Evolutionary conservation across 805 yeast genomes (phyloP).

Genomic region (Metschnikowia corniflorae): DNA sequence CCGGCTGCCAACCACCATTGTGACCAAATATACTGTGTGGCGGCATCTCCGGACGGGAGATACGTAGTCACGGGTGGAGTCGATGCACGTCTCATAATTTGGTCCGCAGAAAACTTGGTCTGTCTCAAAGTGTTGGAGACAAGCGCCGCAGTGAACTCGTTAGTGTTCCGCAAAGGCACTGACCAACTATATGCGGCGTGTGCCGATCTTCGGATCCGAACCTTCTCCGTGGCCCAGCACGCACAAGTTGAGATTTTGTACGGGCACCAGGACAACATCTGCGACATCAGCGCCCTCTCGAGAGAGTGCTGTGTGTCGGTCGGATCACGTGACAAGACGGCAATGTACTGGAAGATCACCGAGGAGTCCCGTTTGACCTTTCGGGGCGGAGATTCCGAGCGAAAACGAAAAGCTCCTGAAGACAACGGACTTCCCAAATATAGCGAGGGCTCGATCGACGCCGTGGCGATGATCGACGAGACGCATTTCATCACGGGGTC

Average conservation of each 20-base stretch:
- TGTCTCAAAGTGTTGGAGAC: conserved; percentile 77
- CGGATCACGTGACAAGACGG: conserved; percentile 92
- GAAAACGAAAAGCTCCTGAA: conserved; percentile 31
- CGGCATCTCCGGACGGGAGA: conserved; percentile 83
- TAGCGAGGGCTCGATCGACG: conserved; percentile 86
- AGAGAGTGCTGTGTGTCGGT: conserved; percentile 94
- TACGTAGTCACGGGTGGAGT: conserved; percentile 88
- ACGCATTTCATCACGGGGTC: conserved; percentile 92
- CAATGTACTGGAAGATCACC: conserved; percentile 93
- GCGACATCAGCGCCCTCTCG: conserved; percentile 74
- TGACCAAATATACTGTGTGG: conserved; percentile 72
- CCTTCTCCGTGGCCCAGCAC: conserved; percentile 79
- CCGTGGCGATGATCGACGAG: conserved; percentile 88
- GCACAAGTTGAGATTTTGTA: conserved; percentile 87
- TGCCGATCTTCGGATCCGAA: conserved; percentile 86
- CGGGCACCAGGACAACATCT: conserved; percentile 92
- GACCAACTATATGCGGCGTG: conserved; percentile 90
- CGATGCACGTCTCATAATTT: conserved; percentile 76
- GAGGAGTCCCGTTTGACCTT: conserved; percentile 93
- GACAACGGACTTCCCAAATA: conserved; percentile 36
- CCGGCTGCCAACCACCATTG: conserved; percentile 67
- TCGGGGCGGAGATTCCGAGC: conserved; percentile 75
- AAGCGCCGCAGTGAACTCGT: conserved; percentile 66
- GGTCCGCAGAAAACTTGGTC: conserved; percentile 78
- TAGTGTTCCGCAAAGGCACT: conserved; percentile 73